These are phyloP conservation scores for Umbelopsis isabellina DNA, from an alignment of 192 early-diverging fungal genomes.

Conservation along the genomic window DNA sequence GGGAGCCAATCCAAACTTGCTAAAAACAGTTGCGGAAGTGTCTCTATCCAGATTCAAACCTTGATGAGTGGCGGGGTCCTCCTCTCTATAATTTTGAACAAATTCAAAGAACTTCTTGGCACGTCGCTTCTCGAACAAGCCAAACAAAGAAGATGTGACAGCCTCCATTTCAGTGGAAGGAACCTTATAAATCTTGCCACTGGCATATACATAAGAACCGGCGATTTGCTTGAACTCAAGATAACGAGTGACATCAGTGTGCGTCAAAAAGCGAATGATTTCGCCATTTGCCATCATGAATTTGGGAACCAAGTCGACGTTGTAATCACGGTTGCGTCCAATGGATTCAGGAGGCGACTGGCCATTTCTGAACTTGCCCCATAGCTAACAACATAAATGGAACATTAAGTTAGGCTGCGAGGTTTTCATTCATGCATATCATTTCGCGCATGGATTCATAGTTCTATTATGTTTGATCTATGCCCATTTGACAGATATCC, in stretches of 20 bases:
- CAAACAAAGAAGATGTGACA: conserved; percentile 82
- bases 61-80: conserved; percentile 83
- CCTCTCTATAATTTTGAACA: conserved; percentile 87
- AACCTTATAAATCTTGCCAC: conserved; percentile 93
- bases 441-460: background rate
- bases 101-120: conserved; percentile 96
- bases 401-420: too few relatives aligned
- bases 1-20: conserved; percentile 88
- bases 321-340: conserved; percentile 88
- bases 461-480: too few relatives aligned
- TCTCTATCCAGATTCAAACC: conserved; percentile 74
- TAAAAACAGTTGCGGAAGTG: conserved; percentile 86
- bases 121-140: conserved; percentile 92
- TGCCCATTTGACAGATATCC: too few relatives aligned
- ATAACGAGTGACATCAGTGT: conserved; percentile 98
- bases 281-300: conserved; percentile 99
- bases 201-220: conserved; percentile 90
- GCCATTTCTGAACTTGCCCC: conserved; percentile 67
- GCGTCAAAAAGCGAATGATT: conserved; percentile 94
- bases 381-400: conserved; percentile 71
- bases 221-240: conserved; percentile 96
- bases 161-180: conserved; percentile 91
- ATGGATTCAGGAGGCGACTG: conserved; percentile 52
- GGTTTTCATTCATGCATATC: background rate
- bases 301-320: conserved; percentile 98